Conservation (phyloP, 345 rosid species). For the Lenwebbia sp. region DNA sequence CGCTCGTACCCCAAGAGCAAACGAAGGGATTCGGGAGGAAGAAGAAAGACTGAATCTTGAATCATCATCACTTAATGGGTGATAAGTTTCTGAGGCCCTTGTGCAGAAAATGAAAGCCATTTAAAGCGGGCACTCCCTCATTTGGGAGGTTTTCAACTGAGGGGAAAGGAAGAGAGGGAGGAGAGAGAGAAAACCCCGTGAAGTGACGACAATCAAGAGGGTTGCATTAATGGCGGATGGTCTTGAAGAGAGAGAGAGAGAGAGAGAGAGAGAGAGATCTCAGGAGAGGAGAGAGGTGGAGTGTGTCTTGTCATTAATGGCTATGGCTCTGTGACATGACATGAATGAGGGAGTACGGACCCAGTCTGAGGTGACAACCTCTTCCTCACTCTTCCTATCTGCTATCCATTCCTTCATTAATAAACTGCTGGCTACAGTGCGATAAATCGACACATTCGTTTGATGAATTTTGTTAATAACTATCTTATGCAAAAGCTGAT, state of each 20-base stretch:
- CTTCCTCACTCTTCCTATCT: not conserved
- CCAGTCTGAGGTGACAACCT: not conserved
- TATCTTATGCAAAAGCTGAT: not conserved
- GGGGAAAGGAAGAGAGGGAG: not conserved
- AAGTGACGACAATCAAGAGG: conserved; percentile 9
- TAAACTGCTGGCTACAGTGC: not conserved
- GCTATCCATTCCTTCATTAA: not conserved
- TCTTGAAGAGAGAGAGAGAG: conserved; percentile 21
- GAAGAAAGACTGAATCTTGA: not conserved
- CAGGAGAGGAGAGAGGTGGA: not conserved
- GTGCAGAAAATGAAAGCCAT: not conserved
- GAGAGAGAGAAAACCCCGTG: not conserved
- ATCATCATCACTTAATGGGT: not conserved
- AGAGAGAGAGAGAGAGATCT: conserved; percentile 1
- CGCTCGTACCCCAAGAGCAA: not conserved
- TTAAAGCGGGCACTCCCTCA: not conserved
- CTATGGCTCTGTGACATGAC: not conserved
- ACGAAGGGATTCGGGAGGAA: not conserved
- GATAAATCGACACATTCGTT: not conserved
- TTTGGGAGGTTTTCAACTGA: not conserved
- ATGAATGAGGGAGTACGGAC: not conserved
- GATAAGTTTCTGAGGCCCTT: not conserved
- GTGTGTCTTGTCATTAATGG: not conserved
- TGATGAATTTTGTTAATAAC: not conserved
- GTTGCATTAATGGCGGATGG: conserved; percentile 38